Base-by-base conservation (phyloP, 2,329 filamentous ascomycete genomes). In the Trichoderma harzianum region DNA sequence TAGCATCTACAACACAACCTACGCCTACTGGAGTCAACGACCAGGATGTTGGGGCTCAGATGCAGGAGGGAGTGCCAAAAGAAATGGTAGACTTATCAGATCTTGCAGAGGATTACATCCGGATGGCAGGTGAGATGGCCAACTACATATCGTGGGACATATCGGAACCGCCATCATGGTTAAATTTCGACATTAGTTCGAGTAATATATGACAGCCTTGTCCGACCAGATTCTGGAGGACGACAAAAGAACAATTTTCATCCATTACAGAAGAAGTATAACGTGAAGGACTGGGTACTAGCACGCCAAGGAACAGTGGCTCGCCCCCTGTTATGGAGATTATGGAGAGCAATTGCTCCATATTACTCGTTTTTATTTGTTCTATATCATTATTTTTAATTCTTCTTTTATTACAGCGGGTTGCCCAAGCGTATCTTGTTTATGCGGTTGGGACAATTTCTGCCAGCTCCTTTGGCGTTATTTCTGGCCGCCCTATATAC, bases 121-220 rank as follows among this genome's bases (percentile, higher is more conserved):
- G 66, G 11, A 69, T 69, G 66, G 66, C 66, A 24, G 66, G 66
- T 14, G 66, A 69, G 66, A 69, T 69, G 66, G 55, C 66, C 16
- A 61, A 69, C 36, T 69, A 61, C 36, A 69, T 69, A 18, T 69
- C 66, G 6, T 69, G 66, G 66, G 66, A 69, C 36, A 69, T 69
- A 24, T 69, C 66, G n/a, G 66, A 69, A 28, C 66, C 55, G 26
- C 66, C 39, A 5, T 47, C 66, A 8, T 69, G 66, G 66, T 61
- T 69, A 26, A 55, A 69, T 51, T 69, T 69, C 30, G 66, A 69
- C 36, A 51, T 69, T 32, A 69, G 66, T 43, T 47, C 55, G 36
- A 61, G n/a, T 26, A 51, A 69, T 69, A 47, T 69, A 32, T 69
- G 39, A 61, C n/a, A 51, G 26, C 66, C n/a, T n/a, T 6, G 21